Conservation (phyloP, 352 stramenopile species). For the Peronospora belbahrii region DNA sequence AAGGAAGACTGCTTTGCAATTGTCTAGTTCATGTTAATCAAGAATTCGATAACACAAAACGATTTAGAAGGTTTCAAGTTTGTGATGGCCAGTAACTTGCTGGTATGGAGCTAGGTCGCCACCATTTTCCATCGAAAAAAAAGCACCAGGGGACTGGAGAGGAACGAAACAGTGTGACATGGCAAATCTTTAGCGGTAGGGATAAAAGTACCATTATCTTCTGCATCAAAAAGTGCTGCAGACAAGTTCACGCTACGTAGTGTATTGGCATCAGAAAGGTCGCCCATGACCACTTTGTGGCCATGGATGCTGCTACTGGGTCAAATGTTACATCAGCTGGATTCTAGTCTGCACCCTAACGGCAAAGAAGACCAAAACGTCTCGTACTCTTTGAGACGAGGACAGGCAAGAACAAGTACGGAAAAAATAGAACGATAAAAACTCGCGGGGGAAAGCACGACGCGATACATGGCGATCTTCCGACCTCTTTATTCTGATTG, state of each 20-base stretch:
- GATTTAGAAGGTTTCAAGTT: not conserved
- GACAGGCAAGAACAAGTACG: not conserved
- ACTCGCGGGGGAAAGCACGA: not conserved
- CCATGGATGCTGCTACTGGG: not conserved
- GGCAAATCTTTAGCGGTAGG: slow-evolving; percentile 6
- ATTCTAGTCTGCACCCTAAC: not conserved
- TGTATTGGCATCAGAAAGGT: slow-evolving; percentile 1
- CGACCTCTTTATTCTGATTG: slow-evolving; percentile 11
- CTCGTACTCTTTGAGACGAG: no score
- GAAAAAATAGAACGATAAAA: slow-evolving; percentile 18
- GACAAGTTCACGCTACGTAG: not conserved
- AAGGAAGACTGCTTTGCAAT: not conserved
- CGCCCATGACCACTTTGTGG: not conserved
- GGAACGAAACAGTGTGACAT: not conserved
- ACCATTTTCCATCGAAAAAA: slow-evolving; percentile 14
- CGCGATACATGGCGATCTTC: slow-evolving; percentile 12
- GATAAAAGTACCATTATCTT: not conserved
- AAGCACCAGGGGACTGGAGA: no score
- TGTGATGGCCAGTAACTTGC: not conserved
- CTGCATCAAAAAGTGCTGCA: not conserved
- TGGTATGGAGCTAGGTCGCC: slow-evolving; percentile 5
- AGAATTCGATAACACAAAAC: not conserved
- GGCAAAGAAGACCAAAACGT: not conserved
- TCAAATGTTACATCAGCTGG: slow-evolving; percentile 6
- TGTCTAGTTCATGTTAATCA: no score